Conservation (phyloP, 2,329 filamentous ascomycete species). For the Calonectria crousiana region DNA sequence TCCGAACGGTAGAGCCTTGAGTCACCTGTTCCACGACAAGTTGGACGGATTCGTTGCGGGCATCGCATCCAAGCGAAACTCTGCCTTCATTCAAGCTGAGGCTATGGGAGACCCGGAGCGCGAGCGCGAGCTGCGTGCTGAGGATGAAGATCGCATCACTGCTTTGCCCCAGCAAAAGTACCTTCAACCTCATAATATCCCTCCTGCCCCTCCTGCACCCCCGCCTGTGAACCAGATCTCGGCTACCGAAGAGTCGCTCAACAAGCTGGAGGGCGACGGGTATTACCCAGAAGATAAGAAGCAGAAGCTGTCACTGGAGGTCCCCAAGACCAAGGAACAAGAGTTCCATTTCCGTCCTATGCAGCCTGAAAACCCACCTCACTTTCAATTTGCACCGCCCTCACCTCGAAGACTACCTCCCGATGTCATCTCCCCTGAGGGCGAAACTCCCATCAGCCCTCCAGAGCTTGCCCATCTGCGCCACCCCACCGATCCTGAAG, state of each 20-base stretch:
- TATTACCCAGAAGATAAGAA: constrained; percentile 60
- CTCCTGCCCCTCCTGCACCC: constrained; percentile 46
- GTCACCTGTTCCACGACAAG: constrained; percentile 84
- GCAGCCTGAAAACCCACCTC: constrained; percentile 62
- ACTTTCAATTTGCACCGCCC: constrained; percentile 69
- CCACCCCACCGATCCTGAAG: constrained; percentile 51
- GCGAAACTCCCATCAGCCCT: constrained; percentile 52
- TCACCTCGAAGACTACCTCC: constrained; percentile 54
- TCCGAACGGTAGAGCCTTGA: constrained; percentile 68
- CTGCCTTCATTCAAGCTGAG: constrained; percentile 84
- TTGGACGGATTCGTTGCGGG: constrained; percentile 89
- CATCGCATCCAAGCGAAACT: constrained; percentile 88
- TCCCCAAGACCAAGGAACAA: constrained; percentile 41
- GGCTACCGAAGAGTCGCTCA: constrained; percentile 59
- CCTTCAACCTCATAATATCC: constrained; percentile 64
- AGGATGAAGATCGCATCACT: constrained; percentile 87
- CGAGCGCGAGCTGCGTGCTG: constrained; percentile 82
- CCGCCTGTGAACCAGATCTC: constrained; percentile 45
- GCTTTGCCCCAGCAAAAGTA: constrained; percentile 80
- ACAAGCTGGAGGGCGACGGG: constrained; percentile 61
- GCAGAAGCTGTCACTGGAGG: constrained; percentile 44
- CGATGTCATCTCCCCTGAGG: constrained; percentile 34
- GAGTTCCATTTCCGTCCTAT: constrained; percentile 72
- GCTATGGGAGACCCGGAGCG: constrained; percentile 83
- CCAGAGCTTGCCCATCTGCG: constrained; percentile 71